Percentiles rank a stretch among this genome's conserved stretches.
These are phyloP conservation scores for Pleurotus platypus DNA, from an alignment of 768 basidiomycete genomes.

Conservation along the genomic window DNA sequence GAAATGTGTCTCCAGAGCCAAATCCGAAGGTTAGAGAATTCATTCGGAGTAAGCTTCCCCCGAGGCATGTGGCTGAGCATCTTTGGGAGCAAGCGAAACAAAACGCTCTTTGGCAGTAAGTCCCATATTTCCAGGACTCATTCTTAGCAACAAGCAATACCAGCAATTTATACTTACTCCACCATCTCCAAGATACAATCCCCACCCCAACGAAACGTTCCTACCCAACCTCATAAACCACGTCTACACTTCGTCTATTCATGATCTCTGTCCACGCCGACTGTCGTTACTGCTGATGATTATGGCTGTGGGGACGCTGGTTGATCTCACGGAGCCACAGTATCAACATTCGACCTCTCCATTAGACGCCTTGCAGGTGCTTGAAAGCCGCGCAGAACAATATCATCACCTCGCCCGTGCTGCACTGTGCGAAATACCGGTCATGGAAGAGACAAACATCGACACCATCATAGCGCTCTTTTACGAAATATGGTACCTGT, in stretches of 20 bases:
- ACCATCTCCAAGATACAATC: slow-evolving; percentile 45
- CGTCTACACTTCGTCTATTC: slow-evolving; percentile 50
- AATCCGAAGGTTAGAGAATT: slow-evolving; percentile 53
- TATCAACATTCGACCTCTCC: slow-evolving; percentile 8
- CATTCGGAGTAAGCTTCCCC: slow-evolving; percentile 53
- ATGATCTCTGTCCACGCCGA: slow-evolving; percentile 57
- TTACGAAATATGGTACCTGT: slow-evolving; percentile 56
- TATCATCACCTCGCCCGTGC: slow-evolving; percentile 61
- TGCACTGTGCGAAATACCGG: slow-evolving; percentile 54
- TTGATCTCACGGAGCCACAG: slow-evolving; percentile 45
- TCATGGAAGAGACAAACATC: slow-evolving; percentile 67
- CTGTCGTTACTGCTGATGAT: slow-evolving; percentile 68
- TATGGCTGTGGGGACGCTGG: slow-evolving; percentile 63
- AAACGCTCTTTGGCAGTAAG: slow-evolving; percentile 68
- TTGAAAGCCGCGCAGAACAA: slow-evolving; percentile 36
- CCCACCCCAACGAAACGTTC: slow-evolving; percentile 61
- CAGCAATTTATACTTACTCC: background rate
- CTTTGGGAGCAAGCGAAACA: slow-evolving; percentile 60
- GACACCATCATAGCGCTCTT: slow-evolving; percentile 59
- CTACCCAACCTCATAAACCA: slow-evolving; percentile 64
- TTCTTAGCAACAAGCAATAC: background rate
- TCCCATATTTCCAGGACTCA: slow-evolving; percentile 1
- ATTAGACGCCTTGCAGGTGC: background rate
- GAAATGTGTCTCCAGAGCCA: slow-evolving; percentile 43
- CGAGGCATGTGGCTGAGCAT: slow-evolving; percentile 52